Evolutionary conservation across 495 filamentous ascomycete species (phyloP).

Genomic region (Thermochaetoides thermophila): DNA sequence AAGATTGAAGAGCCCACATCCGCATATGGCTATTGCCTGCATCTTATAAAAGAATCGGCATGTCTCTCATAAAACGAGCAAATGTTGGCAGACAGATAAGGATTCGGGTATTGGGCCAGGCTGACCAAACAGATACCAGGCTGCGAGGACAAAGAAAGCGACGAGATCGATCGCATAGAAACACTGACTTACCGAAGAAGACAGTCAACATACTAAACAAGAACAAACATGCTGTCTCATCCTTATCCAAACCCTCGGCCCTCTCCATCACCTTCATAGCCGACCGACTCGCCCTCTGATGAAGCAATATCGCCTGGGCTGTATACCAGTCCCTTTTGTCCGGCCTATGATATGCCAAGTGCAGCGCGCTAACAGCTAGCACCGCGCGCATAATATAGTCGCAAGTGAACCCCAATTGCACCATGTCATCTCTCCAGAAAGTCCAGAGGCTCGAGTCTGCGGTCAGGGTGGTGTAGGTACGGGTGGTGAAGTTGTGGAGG

Average conservation of each 20-base stretch:
- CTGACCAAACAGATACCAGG: background rate
- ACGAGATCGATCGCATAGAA: too few species aligned
- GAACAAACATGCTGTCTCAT: slow-evolving; percentile 15
- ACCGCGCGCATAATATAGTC: slow-evolving; percentile 43
- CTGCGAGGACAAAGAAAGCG: background rate
- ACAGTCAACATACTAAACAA: slow-evolving; percentile 22
- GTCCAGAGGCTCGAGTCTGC: slow-evolving; percentile 17
- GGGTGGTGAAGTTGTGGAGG: slow-evolving; percentile 28
- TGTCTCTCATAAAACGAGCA: too few species aligned
- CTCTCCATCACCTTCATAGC: slow-evolving; percentile 15
- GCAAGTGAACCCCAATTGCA: slow-evolving; percentile 29
- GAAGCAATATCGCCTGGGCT: slow-evolving; percentile 34
- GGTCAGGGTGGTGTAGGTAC: slow-evolving; percentile 23
- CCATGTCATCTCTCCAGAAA: slow-evolving; percentile 24
- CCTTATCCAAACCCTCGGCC: slow-evolving; percentile 1
- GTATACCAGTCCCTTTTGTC: slow-evolving; percentile 30
- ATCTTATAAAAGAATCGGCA: too few species aligned
- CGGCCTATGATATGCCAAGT: slow-evolving; percentile 32
- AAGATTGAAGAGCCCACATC: too few species aligned
- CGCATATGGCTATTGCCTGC: too few species aligned
- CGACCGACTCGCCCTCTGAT: slow-evolving; percentile 26
- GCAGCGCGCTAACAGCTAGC: slow-evolving; percentile 37
- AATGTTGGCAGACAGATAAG: too few species aligned
- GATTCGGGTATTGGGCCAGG: too few species aligned
- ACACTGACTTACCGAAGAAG: slow-evolving; percentile 14